Conservation (phyloP, 495 filamentous ascomycete genomes). For the Xylaria sp. region DNA sequence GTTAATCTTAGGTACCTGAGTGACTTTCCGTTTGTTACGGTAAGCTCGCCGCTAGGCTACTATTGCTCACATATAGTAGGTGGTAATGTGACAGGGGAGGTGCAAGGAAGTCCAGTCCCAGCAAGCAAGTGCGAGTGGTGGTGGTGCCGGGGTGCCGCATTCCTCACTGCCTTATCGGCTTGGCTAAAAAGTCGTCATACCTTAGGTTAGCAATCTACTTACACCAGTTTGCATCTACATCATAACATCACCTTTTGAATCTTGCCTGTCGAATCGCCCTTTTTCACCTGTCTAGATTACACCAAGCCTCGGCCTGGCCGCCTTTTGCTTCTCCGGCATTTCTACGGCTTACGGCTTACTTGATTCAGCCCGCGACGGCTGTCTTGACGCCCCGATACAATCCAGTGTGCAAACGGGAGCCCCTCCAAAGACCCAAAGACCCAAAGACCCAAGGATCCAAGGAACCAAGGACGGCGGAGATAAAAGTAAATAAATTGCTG, state of each 20-base stretch:
- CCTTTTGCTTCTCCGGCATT: not conserved
- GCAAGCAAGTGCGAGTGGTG: no score
- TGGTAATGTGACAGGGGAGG: not conserved
- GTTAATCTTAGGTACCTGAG: no score
- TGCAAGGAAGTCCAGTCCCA: no score
- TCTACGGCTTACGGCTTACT: not conserved
- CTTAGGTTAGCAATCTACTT: not conserved
- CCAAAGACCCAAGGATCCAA: no score
- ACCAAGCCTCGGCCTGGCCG: not conserved
- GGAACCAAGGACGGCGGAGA: no score
- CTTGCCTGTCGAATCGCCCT: not conserved
- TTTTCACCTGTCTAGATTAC: not conserved
- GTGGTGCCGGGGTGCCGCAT: not conserved
- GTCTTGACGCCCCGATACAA: not conserved
- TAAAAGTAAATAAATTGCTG: not conserved
- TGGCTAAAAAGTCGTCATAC: slow-evolving; percentile 28
- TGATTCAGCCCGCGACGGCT: not conserved
- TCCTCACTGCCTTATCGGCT: slow-evolving; percentile 21
- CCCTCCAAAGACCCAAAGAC: slow-evolving; percentile 12
- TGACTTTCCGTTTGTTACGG: not conserved
- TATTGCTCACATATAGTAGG: no score
- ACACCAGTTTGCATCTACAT: not conserved
- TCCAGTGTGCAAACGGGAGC: not conserved
- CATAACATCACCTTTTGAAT: slow-evolving; percentile 9
- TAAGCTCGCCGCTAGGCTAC: no score